phyloP scores from a whole-genome alignment of 2,329 filamentous ascomycete species.

The Stagonosporopsis rhizophila region DNA sequence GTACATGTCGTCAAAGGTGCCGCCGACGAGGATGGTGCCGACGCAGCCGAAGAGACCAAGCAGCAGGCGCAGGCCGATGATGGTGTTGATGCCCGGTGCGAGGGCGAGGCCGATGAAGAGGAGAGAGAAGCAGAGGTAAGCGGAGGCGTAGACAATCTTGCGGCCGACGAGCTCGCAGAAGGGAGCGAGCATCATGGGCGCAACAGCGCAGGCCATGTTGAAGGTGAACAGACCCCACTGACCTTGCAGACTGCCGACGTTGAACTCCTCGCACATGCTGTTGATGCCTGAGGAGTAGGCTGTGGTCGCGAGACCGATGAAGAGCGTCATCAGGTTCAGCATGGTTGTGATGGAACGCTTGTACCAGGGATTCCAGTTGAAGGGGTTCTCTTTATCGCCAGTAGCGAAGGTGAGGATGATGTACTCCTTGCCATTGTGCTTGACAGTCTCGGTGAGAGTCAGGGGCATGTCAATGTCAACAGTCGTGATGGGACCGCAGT shows the following conservation, averaged over 20 bases:
- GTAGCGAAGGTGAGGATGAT: slow-evolving; percentile 36
- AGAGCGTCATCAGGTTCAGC: slow-evolving; percentile 38
- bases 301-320: slow-evolving; percentile 38
- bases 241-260: slow-evolving; percentile 30
- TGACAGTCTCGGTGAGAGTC: slow-evolving; percentile 36
- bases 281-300: slow-evolving; percentile 38
- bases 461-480: slow-evolving; percentile 40
- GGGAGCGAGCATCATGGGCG: slow-evolving; percentile 36
- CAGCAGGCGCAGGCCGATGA: slow-evolving; percentile 37
- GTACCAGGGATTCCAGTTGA: slow-evolving; percentile 41
- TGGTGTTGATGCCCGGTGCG: slow-evolving; percentile 32
- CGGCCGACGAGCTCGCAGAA: slow-evolving; percentile 38
- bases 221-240: slow-evolving; percentile 38
- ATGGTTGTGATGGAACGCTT: slow-evolving; percentile 39
- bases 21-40: slow-evolving; percentile 38
- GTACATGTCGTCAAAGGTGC: slow-evolving; percentile 41
- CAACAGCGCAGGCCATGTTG: slow-evolving; percentile 38
- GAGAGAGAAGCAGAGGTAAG: slow-evolving; percentile 37
- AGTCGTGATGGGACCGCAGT: slow-evolving; percentile 33
- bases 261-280: slow-evolving; percentile 38
- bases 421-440: slow-evolving; percentile 35
- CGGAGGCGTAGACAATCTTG: slow-evolving; percentile 34
- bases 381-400: slow-evolving; percentile 35
- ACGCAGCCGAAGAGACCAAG: slow-evolving; percentile 39
- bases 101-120: slow-evolving; percentile 38